These are phyloP conservation scores for Lyophyllum semitale DNA, from an alignment of 768 basidiomycete species.

Conservation along the genomic window DNA sequence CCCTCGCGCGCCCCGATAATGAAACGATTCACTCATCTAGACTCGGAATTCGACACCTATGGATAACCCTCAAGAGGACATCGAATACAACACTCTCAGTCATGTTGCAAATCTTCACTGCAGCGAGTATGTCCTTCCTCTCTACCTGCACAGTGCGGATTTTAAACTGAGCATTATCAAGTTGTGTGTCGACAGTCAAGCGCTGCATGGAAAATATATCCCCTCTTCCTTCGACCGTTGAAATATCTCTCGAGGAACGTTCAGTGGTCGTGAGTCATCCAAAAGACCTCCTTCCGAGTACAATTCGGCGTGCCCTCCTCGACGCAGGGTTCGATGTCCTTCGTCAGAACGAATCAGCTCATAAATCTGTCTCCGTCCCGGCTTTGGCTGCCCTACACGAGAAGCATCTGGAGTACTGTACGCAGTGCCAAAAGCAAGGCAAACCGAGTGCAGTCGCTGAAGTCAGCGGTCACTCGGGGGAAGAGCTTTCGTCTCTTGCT, in stretches of 20 bases:
- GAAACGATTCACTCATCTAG: not conserved
- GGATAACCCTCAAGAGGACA: not conserved
- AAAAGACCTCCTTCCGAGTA: slow-evolving; percentile 22
- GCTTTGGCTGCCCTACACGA: not conserved
- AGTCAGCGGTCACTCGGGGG: not conserved
- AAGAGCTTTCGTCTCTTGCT: not conserved
- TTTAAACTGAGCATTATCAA: slow-evolving; percentile 14
- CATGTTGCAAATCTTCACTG: slow-evolving; percentile 49
- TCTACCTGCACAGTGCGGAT: not conserved
- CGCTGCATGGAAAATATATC: slow-evolving; percentile 36
- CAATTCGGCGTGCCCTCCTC: slow-evolving; percentile 39
- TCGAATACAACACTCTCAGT: slow-evolving; percentile 16
- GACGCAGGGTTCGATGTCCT: slow-evolving; percentile 48
- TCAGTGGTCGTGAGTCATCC: slow-evolving; percentile 44
- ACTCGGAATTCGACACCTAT: too few species aligned
- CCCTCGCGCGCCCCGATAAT: too few species aligned
- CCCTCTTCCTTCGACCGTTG: slow-evolving; percentile 39
- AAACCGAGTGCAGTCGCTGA: not conserved
- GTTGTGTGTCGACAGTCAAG: slow-evolving; percentile 51
- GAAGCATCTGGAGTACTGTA: not conserved
- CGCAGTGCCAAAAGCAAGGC: not conserved
- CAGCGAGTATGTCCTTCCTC: slow-evolving; percentile 35
- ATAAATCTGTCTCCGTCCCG: not conserved
- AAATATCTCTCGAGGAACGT: slow-evolving; percentile 47
- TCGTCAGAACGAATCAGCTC: not conserved